A percentile compares a stretch with the other conserved stretches of the same genome.
These are phyloP conservation scores for Aspergillus novofumigatus DNA, from an alignment of 2,329 filamentous ascomycete genomes.

Conservation along the genomic window DNA sequence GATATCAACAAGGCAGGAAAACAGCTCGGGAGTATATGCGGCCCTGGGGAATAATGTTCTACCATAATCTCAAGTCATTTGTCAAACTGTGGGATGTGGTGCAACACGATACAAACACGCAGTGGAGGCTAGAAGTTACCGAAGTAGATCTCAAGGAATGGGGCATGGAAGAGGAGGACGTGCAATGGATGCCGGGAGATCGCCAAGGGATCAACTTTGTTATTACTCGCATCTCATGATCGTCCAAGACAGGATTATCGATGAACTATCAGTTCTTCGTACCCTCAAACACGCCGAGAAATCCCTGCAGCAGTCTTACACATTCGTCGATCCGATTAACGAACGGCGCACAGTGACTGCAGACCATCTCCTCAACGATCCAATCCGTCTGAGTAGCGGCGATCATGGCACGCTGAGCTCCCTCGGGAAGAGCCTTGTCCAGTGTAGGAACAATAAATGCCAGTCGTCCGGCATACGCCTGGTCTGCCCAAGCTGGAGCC, in stretches of 20 bases:
- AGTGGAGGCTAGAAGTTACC: constrained; percentile 1
- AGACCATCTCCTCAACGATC: constrained; percentile 17
- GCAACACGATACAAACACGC: not conserved
- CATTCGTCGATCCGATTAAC: constrained; percentile 4
- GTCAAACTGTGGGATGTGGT: not conserved
- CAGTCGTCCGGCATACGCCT: constrained; percentile 11
- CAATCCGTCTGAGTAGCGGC: constrained; percentile 15
- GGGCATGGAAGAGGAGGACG: constrained; percentile 7
- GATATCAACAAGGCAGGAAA: constrained; percentile 2
- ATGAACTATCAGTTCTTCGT: too few species aligned
- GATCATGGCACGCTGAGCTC: constrained; percentile 23
- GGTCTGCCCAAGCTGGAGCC: constrained; percentile 23
- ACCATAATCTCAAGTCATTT: constrained; percentile 5
- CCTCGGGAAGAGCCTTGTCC: constrained; percentile 19
- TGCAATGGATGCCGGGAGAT: constrained; percentile 5
- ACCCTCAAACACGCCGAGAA: not conserved
- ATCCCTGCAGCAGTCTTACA: not conserved
- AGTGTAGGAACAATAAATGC: constrained; percentile 21
- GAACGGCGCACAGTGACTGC: constrained; percentile 14
- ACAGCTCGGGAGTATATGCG: not conserved
- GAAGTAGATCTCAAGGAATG: constrained; percentile 1
- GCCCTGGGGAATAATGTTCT: constrained; percentile 7
- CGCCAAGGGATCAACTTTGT: constrained; percentile 2
- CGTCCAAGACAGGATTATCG: too few species aligned
- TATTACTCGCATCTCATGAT: not conserved